These are phyloP conservation scores for Galerina sulciceps DNA, from an alignment of 768 basidiomycete species.

Conservation along the genomic window DNA sequence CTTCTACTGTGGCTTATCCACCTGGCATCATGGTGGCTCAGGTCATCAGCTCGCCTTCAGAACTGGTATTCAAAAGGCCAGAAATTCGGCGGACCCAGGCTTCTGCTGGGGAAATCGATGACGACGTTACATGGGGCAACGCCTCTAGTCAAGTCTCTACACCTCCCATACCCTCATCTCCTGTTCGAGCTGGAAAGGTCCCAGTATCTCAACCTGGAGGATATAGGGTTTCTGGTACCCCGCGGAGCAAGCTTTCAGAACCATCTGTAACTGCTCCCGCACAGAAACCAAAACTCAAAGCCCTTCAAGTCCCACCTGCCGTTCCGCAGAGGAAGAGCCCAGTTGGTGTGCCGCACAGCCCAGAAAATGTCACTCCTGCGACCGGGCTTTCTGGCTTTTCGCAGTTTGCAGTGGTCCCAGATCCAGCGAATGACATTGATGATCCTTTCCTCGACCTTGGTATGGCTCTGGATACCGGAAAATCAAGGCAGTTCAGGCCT, in stretches of 20 bases:
- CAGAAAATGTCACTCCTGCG: constrained; percentile 17
- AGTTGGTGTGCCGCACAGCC: neutral
- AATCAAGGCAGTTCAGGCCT: constrained; percentile 18
- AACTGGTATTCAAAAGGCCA: constrained; percentile 11
- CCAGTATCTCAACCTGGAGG: constrained; percentile 4
- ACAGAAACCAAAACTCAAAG: neutral
- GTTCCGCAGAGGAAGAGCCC: neutral
- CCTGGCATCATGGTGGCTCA: constrained; percentile 12
- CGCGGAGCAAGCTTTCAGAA: neutral
- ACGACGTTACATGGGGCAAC: constrained; percentile 1
- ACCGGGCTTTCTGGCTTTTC: constrained; percentile 13
- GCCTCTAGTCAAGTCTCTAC: neutral
- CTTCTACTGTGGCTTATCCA: constrained; percentile 11
- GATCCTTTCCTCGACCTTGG: constrained; percentile 21
- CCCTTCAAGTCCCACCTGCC: neutral
- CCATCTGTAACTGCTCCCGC: neutral
- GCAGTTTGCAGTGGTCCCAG: constrained; percentile 1
- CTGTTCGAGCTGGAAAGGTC: constrained; percentile 4
- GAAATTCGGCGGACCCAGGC: neutral
- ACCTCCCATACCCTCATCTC: constrained; percentile 4
- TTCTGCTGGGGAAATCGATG: neutral
- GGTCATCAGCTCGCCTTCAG: constrained; percentile 22
- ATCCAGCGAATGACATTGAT: neutral
- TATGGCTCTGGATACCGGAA: constrained; percentile 20
- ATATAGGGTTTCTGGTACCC: constrained; percentile 3